Evolutionary conservation across 1,284 basidiomycete species (phyloP).

Genomic region (Abortiporus biennis): DNA sequence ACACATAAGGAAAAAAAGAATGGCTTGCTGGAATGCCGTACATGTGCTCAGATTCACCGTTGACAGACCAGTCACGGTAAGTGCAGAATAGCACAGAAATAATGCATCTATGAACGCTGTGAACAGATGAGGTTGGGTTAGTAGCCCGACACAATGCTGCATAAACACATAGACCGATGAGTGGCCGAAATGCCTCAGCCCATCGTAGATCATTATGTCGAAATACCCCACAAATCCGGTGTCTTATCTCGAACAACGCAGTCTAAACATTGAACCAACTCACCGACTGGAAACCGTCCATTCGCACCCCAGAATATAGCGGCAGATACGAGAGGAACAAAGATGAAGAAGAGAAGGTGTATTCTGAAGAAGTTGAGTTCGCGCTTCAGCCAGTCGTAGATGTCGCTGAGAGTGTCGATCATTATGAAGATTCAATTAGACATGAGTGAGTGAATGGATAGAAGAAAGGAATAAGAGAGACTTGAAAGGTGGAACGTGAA

Average conservation of each 20-base stretch:
- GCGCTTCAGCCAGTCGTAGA: slow-evolving; percentile 7
- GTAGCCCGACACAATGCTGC: too few relatives aligned
- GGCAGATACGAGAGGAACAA: slow-evolving; percentile 51
- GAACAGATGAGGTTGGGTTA: neutral
- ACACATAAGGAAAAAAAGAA: slow-evolving; percentile 46
- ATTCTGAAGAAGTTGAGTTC: slow-evolving; percentile 48
- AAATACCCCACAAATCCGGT: neutral
- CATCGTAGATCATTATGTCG: neutral
- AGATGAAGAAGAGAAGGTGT: slow-evolving; percentile 49
- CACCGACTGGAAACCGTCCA: slow-evolving; percentile 36
- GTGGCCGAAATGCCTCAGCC: neutral
- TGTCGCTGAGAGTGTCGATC: neutral
- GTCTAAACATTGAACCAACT: slow-evolving; percentile 8
- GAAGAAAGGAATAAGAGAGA: too few relatives aligned
- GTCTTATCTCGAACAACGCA: neutral
- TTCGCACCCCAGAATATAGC: slow-evolving; percentile 53
- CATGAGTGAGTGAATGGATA: too few relatives aligned
- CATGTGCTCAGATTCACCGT: slow-evolving; percentile 47
- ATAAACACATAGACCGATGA: too few relatives aligned
- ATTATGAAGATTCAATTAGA: too few relatives aligned
- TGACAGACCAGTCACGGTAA: slow-evolving; percentile 54
- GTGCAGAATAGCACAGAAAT: slow-evolving; percentile 60
- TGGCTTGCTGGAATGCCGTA: slow-evolving; percentile 53
- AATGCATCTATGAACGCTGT: slow-evolving; percentile 46
- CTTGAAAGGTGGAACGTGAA: too few relatives aligned